Evolutionary conservation across 179 eudicot genomes (phyloP).

Genomic region (Beta macrorhiza): DNA sequence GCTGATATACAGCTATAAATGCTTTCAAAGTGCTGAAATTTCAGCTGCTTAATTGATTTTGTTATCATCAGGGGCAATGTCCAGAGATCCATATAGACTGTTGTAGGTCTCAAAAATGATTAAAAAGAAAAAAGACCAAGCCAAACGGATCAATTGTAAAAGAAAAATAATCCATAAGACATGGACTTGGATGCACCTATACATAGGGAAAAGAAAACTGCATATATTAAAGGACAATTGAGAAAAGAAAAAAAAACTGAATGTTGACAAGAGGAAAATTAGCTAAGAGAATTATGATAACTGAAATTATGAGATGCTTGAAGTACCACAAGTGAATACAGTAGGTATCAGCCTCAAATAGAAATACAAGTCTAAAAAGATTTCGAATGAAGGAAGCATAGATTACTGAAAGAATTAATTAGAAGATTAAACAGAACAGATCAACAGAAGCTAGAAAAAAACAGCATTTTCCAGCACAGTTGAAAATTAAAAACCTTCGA

Average conservation of each 20-base stretch:
- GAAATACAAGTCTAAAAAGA: neutral
- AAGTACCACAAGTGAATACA: neutral
- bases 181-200: neutral
- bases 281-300: neutral
- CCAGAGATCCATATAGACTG: neutral
- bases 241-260: neutral
- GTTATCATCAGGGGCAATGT: neutral
- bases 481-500: slow-evolving; percentile 19
- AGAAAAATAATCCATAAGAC: neutral
- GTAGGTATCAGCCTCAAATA: slow-evolving; percentile 1
- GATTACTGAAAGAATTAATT: neutral
- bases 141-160: neutral
- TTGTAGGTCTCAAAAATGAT: neutral
- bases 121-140: no score
- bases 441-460: neutral
- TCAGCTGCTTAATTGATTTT: neutral
- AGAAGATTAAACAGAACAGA: neutral
- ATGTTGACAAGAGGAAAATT: neutral
- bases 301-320: neutral
- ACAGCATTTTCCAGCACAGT: neutral
- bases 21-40: neutral
- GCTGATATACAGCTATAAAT: neutral
- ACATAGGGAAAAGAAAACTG: neutral
- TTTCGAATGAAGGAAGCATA: neutral
- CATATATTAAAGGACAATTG: neutral